Base-by-base conservation (phyloP, 129 eudicot species). In the Cynara cardunculus region DNA sequence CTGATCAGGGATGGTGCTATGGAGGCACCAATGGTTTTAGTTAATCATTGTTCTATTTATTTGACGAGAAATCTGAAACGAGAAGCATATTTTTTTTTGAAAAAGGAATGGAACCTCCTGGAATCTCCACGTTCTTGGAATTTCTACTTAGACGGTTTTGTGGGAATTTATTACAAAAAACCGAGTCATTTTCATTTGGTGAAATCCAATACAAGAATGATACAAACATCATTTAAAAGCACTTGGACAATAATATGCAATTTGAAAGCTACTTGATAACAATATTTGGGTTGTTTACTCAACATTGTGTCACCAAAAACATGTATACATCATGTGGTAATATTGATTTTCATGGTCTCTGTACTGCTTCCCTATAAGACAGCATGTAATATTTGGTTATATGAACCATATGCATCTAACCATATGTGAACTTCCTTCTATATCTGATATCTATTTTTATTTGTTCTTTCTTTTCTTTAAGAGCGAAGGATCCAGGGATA, bases 401-500 rank as follows among this genome's bases (percentile, higher is more conserved):
- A 39, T 64, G 73, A 62, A 39, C 24, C 25, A 2, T 30, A 14
- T 35, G 41, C 74, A 25, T 64, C 62, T 61, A 72, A 31, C 19
- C 46, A 32, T 19, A 32, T 61, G 16, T 65, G 37, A 7, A 74
- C 3, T 21, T 81, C 32, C 19, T 46, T 19, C 27, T 74, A 26
- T 81, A 75, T 31, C 71, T 81, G 18, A 81, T 81, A 22, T 78
- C 80, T 62, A 13, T 75, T 24, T 28, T 31, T 82, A 65, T 44
- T 5, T 64, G 35, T 31, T 24, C 21, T 70, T 73, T 83, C 37
- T 35, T 21, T 7, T 71, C 37, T 25, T 83, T 67, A 66, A 96
- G 99, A 96, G 99, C 74, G 99, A 96, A 77, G 96, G 89, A 71
- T 89, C 97, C 78, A 89, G 97, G 80, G 89, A 89, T 80, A 87